A percentile compares a stretch with the other conserved stretches of the same genome.
phyloP scores from a whole-genome alignment of 176 grass and related monocot genomes.

The Oryza officinalis region DNA sequence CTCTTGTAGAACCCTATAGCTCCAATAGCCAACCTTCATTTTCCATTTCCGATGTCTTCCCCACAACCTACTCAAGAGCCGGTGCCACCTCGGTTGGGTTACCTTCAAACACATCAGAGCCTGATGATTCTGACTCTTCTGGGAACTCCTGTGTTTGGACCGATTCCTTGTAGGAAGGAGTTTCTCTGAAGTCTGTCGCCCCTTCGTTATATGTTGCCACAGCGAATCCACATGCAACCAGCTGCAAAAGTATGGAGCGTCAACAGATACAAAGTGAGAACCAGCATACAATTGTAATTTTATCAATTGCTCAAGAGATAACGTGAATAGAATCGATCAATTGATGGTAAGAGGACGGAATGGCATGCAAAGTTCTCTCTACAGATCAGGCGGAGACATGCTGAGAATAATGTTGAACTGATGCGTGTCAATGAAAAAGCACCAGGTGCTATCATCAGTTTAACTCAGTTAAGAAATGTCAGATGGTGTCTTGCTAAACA shows the following conservation, averaged over 20 bases:
- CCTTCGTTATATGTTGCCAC: slow-evolving; percentile 90
- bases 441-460: neutral
- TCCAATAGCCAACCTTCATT: slow-evolving; percentile 14
- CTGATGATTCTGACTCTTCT: slow-evolving; percentile 79
- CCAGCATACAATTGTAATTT: neutral
- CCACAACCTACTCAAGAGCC: slow-evolving; percentile 59
- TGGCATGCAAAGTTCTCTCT: neutral
- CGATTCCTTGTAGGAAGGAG: slow-evolving; percentile 86
- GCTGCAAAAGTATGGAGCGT: slow-evolving; percentile 47
- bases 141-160: slow-evolving; percentile 65
- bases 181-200: slow-evolving; percentile 86
- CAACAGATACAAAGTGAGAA: neutral
- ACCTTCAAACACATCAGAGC: slow-evolving; percentile 86
- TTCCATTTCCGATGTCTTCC: neutral
- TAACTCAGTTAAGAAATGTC: neutral
- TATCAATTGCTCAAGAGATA: neutral
- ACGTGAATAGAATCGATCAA: neutral
- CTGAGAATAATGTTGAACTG: neutral
- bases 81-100: slow-evolving; percentile 97
- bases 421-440: neutral
- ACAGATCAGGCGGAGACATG: neutral
- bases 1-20: slow-evolving; percentile 14
- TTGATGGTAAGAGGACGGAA: slow-evolving; percentile 1
- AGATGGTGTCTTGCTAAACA: neutral
- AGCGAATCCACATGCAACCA: slow-evolving; percentile 86